A percentile compares a stretch with the other conserved stretches of the same genome.
Conservation (phyloP, 2,329 filamentous ascomycete species). For the Nigrograna mackinnonii region DNA sequence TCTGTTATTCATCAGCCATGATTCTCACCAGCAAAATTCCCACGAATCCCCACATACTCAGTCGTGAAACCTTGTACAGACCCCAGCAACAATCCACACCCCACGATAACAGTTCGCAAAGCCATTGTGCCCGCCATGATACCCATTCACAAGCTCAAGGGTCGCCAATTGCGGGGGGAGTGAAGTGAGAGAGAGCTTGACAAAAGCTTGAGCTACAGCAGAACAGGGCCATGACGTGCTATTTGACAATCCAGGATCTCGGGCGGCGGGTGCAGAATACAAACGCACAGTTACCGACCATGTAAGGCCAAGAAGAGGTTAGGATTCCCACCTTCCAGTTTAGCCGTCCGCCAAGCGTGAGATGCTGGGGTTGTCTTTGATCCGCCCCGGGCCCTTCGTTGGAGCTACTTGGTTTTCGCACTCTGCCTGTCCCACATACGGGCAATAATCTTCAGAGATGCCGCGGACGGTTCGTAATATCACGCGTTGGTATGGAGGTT, state of each 20-base stretch:
- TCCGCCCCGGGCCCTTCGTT: no score
- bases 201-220: conserved; percentile 1
- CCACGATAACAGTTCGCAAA: conserved; percentile 24
- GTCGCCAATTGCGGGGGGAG: not conserved
- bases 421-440: no score
- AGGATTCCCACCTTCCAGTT: not conserved
- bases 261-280: conserved; percentile 4
- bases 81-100: conserved; percentile 26
- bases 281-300: conserved; percentile 1
- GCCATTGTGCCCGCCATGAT: conserved; percentile 22
- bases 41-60: conserved; percentile 30
- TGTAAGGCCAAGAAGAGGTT: not conserved
- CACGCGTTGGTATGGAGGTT: no score
- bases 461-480: no score
- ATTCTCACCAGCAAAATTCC: conserved; percentile 16
- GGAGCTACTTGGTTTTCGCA: no score
- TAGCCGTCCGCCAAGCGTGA: no score
- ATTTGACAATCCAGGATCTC: conserved; percentile 9
- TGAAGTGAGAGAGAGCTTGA: conserved; percentile 1
- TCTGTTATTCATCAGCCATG: conserved; percentile 5
- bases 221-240: conserved; percentile 7
- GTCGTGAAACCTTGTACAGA: conserved; percentile 27
- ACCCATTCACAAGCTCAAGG: not conserved
- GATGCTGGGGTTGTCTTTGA: no score
- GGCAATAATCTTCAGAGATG: no score